Base-by-base conservation (phyloP, 1,284 basidiomycete species). In the Phylloboletellus chloephorus region DNA sequence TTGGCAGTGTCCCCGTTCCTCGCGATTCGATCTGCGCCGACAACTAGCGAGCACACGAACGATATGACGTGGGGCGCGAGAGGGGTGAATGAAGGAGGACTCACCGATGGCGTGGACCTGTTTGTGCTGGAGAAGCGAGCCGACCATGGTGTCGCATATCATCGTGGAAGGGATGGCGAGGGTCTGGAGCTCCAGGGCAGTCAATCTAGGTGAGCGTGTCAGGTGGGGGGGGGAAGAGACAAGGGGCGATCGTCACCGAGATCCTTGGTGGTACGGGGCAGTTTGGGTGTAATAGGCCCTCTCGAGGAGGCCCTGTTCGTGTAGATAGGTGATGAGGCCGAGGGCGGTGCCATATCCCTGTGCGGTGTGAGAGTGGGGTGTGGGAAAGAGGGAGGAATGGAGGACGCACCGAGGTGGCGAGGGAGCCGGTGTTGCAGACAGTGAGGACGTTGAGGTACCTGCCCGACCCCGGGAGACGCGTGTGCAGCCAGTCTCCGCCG, bases 121-220 rank as follows among this genome's bases (percentile, higher is more conserved):
- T 58, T 88, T 72, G 60, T 89, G 83, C 58, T 92, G 89, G 69
- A 96, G 88, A 30, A 94, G 67, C 1, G 89, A 92, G 11, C 92
- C 91, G 21, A 95, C 86, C 85, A 94, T 94, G 29, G 88, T 93
- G 58, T 96, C 91, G 58, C 88, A 93, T 39, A 95, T 82, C 91
- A 95, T 94, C n/a, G 83, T 81, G 10, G 83, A 84, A 0, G 88
- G 86, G 11, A 92, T 84, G 26, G 78, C 68, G 31, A 95, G 74
- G 0, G 82, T 83, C 50, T 88, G 79, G 20, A 96, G 74, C 58
- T 95, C 92, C 38, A 92, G 69, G 7, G 90, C 85, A 5, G 92
- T 96, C 32, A 96, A 71, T 58, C 86, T 86, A 23, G 10, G 6
- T 23, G 3, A 11, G 16, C 31, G 21, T 24, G 8, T 43, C 8